Base-by-base conservation (phyloP, 83 land plant genomes). In the Picea engelmannii region DNA sequence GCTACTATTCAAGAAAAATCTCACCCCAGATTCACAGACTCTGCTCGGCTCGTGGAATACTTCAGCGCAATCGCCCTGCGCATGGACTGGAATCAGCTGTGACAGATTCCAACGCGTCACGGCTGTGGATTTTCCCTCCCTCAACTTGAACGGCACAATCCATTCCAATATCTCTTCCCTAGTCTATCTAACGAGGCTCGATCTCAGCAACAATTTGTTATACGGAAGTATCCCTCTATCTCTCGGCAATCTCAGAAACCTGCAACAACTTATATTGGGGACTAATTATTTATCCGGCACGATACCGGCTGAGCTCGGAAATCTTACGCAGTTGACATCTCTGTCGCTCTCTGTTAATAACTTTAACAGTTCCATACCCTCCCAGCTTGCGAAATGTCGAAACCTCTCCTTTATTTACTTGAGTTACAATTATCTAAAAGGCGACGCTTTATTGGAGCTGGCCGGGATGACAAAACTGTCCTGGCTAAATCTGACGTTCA, bases 151-250 rank as follows among this genome's bases (percentile, higher is more conserved):
- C 1, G 86, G 86, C 24, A 5, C 66, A 38, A 52, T 84, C 2
- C 67, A 77, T 10, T n/a, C 62, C 47, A 20, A 49, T 16, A 74
- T 84, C 42, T 84, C 84, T 10, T 12, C 69, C 44, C 61, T 68
- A 5, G 18, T 42, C 23, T 70, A 73, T n/a, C 86, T 84, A 31
- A 31, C 16, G 15, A 71, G 58, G 24, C 38, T 84, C 20, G 77
- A 84, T 59, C 74, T 84, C 42, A 27, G 76, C 15, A 42, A 62
- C 1, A 84, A 84, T 42, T 59, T 66, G 5, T 38, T 83, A 42
- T 47, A 67, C 3, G 84, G 84, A 16, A 20, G 24, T 15, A 78
- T 83, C 9, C 84, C 81, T 5, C 62, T 17, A 2, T 31, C 79
- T 47, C 82, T 83, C 5, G 84, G 84, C 3, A 52, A 66, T 7